Percentiles rank a stretch among this genome's conserved stretches.
phyloP scores from a whole-genome alignment of 192 early-diverging fungal species.

The Coemansia erecta region DNA sequence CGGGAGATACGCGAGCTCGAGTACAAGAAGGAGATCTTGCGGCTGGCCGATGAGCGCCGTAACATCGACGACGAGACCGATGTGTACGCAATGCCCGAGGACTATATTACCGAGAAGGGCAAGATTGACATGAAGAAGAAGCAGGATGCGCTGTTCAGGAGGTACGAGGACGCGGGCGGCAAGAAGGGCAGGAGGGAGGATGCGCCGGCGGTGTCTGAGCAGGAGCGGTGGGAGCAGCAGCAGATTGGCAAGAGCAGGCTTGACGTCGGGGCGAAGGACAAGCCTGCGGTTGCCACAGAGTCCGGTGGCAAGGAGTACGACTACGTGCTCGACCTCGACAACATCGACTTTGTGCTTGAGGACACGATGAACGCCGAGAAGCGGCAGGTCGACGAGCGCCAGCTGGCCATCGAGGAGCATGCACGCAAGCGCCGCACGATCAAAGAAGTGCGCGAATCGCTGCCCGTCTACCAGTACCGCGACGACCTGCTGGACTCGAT shows the following conservation, averaged over 20 bases:
- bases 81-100: slow-evolving; percentile 85
- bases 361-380: slow-evolving; percentile 59
- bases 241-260: slow-evolving; percentile 67
- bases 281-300: slow-evolving; percentile 48
- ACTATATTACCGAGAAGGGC: slow-evolving; percentile 98
- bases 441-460: slow-evolving; percentile 60
- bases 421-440: slow-evolving; percentile 64
- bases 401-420: slow-evolving; percentile 60
- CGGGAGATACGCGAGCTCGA: slow-evolving; percentile 76
- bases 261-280: slow-evolving; percentile 56
- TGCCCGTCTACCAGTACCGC: slow-evolving; percentile 89
- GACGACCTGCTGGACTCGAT: slow-evolving; percentile 82
- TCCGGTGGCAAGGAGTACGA: slow-evolving; percentile 71
- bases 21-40: slow-evolving; percentile 80
- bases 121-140: slow-evolving; percentile 96
- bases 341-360: slow-evolving; percentile 87
- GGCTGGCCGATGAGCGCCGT: slow-evolving; percentile 80
- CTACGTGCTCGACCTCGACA: slow-evolving; percentile 91
- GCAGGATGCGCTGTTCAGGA: slow-evolving; percentile 77
- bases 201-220: slow-evolving; percentile 58
- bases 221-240: slow-evolving; percentile 90
- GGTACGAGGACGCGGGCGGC: slow-evolving; percentile 78
- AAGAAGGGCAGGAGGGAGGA: slow-evolving; percentile 45
- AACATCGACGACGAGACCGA: slow-evolving; percentile 76
- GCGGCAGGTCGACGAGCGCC: slow-evolving; percentile 53